These are phyloP conservation scores for Alternaria conjuncta DNA, from an alignment of 2,329 filamentous ascomycete genomes.

Conservation along the genomic window DNA sequence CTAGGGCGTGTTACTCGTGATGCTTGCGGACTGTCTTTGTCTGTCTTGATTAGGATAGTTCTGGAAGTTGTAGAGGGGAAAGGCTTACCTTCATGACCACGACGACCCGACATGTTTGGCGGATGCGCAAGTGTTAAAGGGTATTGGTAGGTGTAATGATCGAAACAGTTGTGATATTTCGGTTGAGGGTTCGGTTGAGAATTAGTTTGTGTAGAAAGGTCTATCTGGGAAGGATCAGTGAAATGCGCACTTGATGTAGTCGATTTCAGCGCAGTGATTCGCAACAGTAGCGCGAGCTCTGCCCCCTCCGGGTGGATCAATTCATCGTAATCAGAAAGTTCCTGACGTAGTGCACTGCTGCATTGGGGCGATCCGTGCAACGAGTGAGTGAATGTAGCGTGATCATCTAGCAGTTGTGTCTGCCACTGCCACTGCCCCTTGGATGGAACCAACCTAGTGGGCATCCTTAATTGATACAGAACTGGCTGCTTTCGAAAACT, in stretches of 20 bases:
- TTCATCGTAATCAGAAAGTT: neutral
- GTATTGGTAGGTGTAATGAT: too few relatives aligned
- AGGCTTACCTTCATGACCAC: neutral
- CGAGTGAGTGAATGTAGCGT: neutral
- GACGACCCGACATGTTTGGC: neutral
- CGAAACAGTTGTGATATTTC: too few relatives aligned
- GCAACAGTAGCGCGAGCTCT: neutral
- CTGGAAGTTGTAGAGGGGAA: neutral
- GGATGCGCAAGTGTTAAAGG: too few relatives aligned
- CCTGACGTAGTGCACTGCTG: neutral
- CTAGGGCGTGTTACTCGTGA: neutral
- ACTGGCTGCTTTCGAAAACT: neutral
- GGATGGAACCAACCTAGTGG: too few relatives aligned
- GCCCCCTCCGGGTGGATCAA: neutral
- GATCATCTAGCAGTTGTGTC: neutral
- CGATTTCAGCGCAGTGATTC: neutral
- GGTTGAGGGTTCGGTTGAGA: too few relatives aligned
- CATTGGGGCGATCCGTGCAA: neutral
- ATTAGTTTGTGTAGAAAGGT: too few relatives aligned
- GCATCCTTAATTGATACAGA: neutral
- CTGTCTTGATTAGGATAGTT: neutral
- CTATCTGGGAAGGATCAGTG: too few relatives aligned
- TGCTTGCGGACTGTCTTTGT: neutral
- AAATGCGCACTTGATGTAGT: neutral
- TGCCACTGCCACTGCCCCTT: neutral